Evolutionary conservation across 306 rosid species (phyloP).

Genomic region (Pueraria montana): DNA sequence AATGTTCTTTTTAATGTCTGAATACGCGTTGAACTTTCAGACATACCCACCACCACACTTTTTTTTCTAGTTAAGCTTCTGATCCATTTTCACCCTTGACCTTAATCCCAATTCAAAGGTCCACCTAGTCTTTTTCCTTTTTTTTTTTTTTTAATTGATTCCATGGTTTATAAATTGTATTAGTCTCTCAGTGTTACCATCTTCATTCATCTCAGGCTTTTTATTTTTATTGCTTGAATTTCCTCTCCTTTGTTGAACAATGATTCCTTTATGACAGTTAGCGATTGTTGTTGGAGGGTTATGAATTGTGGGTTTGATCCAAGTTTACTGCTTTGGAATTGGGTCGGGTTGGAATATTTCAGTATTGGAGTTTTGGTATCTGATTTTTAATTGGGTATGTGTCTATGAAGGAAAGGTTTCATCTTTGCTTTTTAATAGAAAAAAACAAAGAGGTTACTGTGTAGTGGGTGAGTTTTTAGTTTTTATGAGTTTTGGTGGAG

Average conservation of each 20-base stretch:
- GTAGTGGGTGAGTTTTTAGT: conserved; percentile 43
- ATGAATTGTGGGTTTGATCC: conserved; percentile 45
- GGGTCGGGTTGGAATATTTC: conserved; percentile 50
- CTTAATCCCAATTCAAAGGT: conserved; percentile 49
- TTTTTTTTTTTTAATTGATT: neutral
- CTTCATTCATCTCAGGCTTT: conserved; percentile 15
- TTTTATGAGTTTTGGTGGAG: conserved; percentile 49
- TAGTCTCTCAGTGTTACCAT: conserved; percentile 32
- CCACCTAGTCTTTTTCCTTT: conserved; percentile 37
- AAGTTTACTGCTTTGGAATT: conserved; percentile 47
- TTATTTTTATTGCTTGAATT: conserved; percentile 33
- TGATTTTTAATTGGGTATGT: conserved; percentile 48
- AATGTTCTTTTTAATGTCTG: conserved; percentile 49
- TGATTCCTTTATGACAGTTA: neutral
- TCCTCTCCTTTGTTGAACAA: neutral
- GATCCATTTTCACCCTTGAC: conserved; percentile 39
- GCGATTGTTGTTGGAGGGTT: conserved; percentile 31
- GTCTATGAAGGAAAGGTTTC: conserved; percentile 34
- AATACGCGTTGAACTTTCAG: conserved; percentile 82
- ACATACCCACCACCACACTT: conserved; percentile 33
- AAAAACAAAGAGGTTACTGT: neutral
- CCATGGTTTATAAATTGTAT: conserved; percentile 5
- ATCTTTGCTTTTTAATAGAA: conserved; percentile 32
- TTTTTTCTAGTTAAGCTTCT: conserved; percentile 43
- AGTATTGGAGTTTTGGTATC: conserved; percentile 38